A percentile compares a stretch with the other conserved stretches of the same genome.
These are phyloP conservation scores for Pseudogymnoascus sp. DNA, from an alignment of 2,329 filamentous ascomycete genomes.

Conservation along the genomic window DNA sequence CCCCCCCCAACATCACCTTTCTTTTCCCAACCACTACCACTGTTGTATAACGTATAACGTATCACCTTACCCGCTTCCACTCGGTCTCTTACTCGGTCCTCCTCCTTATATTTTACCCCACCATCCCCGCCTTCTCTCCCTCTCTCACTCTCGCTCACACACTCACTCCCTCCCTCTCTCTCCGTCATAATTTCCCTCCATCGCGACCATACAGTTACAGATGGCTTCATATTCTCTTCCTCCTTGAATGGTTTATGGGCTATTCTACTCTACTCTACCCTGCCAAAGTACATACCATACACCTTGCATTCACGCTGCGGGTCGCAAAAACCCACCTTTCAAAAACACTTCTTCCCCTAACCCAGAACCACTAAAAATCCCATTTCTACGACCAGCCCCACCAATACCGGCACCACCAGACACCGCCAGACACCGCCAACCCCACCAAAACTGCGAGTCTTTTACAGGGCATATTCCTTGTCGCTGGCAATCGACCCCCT, in stretches of 20 bases:
- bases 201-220: not conserved
- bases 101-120: not conserved
- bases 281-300: not conserved
- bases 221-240: conserved; percentile 6
- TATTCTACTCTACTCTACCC: not conserved
- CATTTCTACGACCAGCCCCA: conserved; percentile 1
- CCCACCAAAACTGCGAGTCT: conserved; percentile 7
- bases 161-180: too few relatives aligned
- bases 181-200: not conserved
- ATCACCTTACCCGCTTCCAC: not conserved
- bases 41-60: not conserved
- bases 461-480: conserved; percentile 6
- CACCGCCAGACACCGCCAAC: not conserved
- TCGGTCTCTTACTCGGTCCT: not conserved
- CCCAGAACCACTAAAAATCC: conserved; percentile 7
- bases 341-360: not conserved
- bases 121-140: not conserved
- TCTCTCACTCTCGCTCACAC: not conserved
- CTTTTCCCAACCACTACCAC: not conserved
- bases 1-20: not conserved
- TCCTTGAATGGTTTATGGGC: not conserved
- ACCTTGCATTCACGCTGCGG: not conserved
- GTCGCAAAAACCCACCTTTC: not conserved
- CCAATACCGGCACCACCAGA: not conserved
- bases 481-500: conserved; percentile 4